Evolutionary conservation across 208 protist genomes (phyloP).

Genomic region (Trypanosoma melophagium): DNA sequence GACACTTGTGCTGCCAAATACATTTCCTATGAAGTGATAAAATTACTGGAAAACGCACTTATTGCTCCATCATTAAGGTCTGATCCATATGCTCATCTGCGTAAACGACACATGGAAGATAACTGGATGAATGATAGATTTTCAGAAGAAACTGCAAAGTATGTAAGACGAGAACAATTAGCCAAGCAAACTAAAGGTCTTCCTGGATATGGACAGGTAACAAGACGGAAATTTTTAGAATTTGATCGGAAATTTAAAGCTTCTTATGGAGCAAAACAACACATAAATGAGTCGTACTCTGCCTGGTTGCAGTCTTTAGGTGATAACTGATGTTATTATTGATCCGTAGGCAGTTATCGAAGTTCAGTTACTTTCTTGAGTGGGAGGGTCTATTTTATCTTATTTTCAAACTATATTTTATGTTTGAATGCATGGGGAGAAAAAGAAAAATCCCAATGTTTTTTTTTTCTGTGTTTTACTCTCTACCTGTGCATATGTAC

Average conservation of each 20-base stretch:
- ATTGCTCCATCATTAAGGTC: conserved; percentile 77
- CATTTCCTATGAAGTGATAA: conserved; percentile 89
- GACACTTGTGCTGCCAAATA: conserved; percentile 78
- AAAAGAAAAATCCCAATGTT: background rate
- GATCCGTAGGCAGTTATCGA: background rate
- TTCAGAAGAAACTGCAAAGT: conserved; percentile 75
- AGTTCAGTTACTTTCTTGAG: background rate
- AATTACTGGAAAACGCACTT: conserved; percentile 71
- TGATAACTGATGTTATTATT: conserved; percentile 9
- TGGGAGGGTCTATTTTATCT: background rate
- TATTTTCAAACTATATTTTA: too few species aligned
- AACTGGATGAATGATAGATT: conserved; percentile 91
- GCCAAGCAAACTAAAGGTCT: conserved; percentile 78
- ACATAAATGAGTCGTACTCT: conserved; percentile 80
- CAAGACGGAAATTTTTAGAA: conserved; percentile 68
- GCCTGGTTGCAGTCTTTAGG: conserved; percentile 69
- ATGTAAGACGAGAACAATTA: conserved; percentile 72
- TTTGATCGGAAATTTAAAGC: conserved; percentile 71
- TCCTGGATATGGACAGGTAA: conserved; percentile 71
- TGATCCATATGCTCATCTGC: conserved; percentile 85
- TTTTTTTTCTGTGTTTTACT: background rate
- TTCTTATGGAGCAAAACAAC: conserved; percentile 58
- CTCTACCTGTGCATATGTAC: background rate
- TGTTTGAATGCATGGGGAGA: too few species aligned
- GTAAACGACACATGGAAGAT: conserved; percentile 89